Base-by-base conservation (phyloP, 495 filamentous ascomycete genomes). In the Penicillium alfredii region DNA sequence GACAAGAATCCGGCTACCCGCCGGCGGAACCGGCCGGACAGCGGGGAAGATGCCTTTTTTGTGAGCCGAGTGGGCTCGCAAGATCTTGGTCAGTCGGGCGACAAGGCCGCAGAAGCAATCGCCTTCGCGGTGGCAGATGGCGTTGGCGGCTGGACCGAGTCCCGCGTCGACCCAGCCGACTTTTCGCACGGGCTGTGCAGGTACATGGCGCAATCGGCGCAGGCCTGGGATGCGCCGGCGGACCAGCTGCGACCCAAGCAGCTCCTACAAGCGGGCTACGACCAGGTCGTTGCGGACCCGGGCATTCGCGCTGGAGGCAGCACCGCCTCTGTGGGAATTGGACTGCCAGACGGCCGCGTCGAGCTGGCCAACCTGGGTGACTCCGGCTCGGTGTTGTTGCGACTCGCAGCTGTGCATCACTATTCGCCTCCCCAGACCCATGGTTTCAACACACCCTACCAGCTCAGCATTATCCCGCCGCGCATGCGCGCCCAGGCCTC, bases 31-130 rank as follows among this genome's bases (percentile, higher is more conserved):
- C 71, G 85, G n/a, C 80, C 82, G 8, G 80, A 81, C 30, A 87
- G 82, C 32, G 92, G 92, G 8, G 88, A 97, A 56, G 92, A 99
- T 75, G 85, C 93, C 20, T 97, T 96, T 60, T 97, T 99, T 63
- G 79, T 92, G 23, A 84, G 82, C 47, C 76, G 74, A 8, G 64
- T 94, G 18, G 78, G 81, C 28, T 72, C 63, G 6, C 17, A 26
- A 12, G 27, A 44, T 27, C 38, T 35, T 20, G 43, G 30, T 25
- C 34, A 39, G 24, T 20, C 41, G 14, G 32, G 32, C 1, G 33
- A 75, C 61, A 9, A 63, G 61, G 16, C 66, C 81, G 21, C 51
- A n/a, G 50, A 56, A 8, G 52, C 62, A 4, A 47, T 71, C 18
- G 88, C 90, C 1, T 78, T 97, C 45, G 92, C 87, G 4, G 78